Base-by-base conservation (phyloP, 2,329 filamentous ascomycete genomes). In the Bimuria novae-zelandiae region DNA sequence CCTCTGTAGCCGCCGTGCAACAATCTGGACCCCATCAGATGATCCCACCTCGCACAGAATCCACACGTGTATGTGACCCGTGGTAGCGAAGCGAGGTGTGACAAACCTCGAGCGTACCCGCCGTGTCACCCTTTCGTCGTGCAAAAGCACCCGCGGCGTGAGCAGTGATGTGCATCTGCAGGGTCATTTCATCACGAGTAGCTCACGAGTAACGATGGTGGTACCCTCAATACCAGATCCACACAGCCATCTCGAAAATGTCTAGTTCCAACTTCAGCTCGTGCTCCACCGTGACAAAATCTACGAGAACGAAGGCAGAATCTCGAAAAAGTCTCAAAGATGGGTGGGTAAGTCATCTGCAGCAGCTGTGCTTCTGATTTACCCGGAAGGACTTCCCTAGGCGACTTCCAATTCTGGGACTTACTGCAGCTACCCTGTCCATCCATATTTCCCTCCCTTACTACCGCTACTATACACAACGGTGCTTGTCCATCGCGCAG, bases 41-140 rank as follows among this genome's bases (percentile, higher is more conserved):
- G 43, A 35, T 25, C 21, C 30, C 22, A 17, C 19, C 21, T 46
- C 10, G 12, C 21, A 35, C 29, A 36, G 14, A 46, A 22, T 25
- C 30, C 19, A 12, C 44, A 47, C 22, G 44, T 47, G 43, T 46
- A 29, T 37, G 25, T 37, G 22, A 47, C 33, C 44, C 44, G 22
- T 35, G 6, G 23, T 19, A 29, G 8, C 8, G n/a, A 29, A 16
- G 16, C 22, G 21, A 39, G 32, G 44, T 37, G 14, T 14, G 22
- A 47, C 44, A 17, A n/a, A 16, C 35, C 22, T n/a, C 12, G 44
- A 37, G 44, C 44, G 43, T 37, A 47, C 44, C 32, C 32, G 44
- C 16, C 14, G 44, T 47, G 44, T 21, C 11, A 37, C 22, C 16
- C 22, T 23, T 10, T 17, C 22, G 23, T 47, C 16, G n/a, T 16